These are phyloP conservation scores for Trichoderma gamsii DNA, from an alignment of 495 filamentous ascomycete genomes.

Conservation along the genomic window DNA sequence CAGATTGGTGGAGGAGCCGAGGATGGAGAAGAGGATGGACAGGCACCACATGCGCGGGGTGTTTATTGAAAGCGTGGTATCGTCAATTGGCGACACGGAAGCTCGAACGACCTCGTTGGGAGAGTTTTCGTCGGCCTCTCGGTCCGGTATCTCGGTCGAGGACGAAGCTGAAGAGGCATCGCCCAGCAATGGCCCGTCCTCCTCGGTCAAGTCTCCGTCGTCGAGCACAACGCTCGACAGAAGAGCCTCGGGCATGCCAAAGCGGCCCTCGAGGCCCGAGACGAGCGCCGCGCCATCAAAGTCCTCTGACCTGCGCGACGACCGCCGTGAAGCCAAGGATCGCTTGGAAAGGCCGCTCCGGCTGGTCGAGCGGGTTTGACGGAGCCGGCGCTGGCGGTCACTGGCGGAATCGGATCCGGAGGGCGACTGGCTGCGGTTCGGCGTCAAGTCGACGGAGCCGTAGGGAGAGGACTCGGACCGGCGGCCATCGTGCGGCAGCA, in stretches of 20 bases:
- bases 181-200: slow-evolving; percentile 23
- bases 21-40: slow-evolving; percentile 68
- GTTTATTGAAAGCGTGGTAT: slow-evolving; percentile 69
- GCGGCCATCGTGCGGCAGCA: neutral
- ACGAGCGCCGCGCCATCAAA: slow-evolving; percentile 37
- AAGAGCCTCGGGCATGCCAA: slow-evolving; percentile 36
- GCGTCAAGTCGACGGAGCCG: neutral
- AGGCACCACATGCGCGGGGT: slow-evolving; percentile 83
- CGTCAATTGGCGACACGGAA: slow-evolving; percentile 66
- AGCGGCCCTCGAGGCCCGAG: slow-evolving; percentile 41
- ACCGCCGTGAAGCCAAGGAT: slow-evolving; percentile 16
- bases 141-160: slow-evolving; percentile 29
- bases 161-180: slow-evolving; percentile 20
- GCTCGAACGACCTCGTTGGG: slow-evolving; percentile 71
- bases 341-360: slow-evolving; percentile 10
- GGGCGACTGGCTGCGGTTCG: slow-evolving; percentile 10
- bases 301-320: slow-evolving; percentile 31
- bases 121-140: slow-evolving; percentile 56
- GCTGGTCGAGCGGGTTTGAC: neutral
- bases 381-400: slow-evolving; percentile 9
- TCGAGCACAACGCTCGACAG: slow-evolving; percentile 31
- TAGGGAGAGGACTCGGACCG: slow-evolving; percentile 1
- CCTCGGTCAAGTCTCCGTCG: slow-evolving; percentile 23
- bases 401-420: slow-evolving; percentile 15
- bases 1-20: slow-evolving; percentile 76